These are phyloP conservation scores for Candida sakaeoensis DNA, from an alignment of 805 yeast genomes.

Conservation along the genomic window DNA sequence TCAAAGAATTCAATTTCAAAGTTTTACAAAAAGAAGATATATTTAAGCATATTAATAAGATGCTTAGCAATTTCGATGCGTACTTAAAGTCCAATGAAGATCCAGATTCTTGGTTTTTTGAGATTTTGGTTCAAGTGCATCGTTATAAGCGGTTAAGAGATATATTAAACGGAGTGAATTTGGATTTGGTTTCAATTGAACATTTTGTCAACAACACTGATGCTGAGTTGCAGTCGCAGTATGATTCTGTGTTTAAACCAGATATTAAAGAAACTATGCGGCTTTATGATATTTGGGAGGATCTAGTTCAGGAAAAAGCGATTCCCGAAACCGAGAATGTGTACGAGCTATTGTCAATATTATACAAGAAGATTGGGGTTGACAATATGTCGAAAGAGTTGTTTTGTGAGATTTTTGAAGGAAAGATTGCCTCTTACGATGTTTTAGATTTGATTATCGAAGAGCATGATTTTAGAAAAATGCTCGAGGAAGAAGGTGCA, in stretches of 20 bases:
- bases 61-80: conserved; percentile 16
- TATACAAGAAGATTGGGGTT: not conserved
- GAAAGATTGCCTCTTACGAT: not conserved
- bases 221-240: not conserved
- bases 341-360: not conserved
- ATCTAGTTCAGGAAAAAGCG: not conserved
- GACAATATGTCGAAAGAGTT: not conserved
- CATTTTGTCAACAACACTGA: not conserved
- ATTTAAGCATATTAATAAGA: conserved; percentile 14
- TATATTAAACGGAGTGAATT: conserved; percentile 13
- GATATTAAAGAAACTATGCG: not conserved
- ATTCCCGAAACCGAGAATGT: not conserved
- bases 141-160: conserved; percentile 20
- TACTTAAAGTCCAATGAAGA: conserved; percentile 13
- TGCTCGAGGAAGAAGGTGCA: not conserved
- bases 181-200: not conserved
- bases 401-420: not conserved
- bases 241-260: not conserved
- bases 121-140: conserved; percentile 20
- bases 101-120: conserved; percentile 15
- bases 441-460: not conserved
- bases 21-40: conserved; percentile 14
- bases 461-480: not conserved
- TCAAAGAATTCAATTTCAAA: conserved; percentile 19
- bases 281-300: conserved; percentile 1